Base-by-base conservation (phyloP, 192 early-diverging fungal genomes). In the Oehlia diaphana region DNA sequence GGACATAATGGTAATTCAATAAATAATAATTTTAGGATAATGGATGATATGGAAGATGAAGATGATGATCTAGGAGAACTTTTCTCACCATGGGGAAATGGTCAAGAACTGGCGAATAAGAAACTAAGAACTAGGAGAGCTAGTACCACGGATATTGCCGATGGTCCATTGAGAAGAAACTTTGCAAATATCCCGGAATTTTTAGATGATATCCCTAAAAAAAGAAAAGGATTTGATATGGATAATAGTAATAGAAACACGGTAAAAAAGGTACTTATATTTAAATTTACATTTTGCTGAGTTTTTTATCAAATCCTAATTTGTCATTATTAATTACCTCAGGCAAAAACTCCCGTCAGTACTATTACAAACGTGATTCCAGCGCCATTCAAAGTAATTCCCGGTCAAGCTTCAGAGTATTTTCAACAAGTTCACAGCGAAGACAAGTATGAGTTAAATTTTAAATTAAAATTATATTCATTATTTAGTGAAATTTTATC, bases 401-500 rank as follows among this genome's bases (percentile, higher is more conserved):
- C 77, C 8, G 77, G 77, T 35, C 77, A 79, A 79, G 77, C 44
- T 23, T 79, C 77, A 53, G 77, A 79, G 37, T 79, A 79, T 70
- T 61, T 79, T 33, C 77, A 79, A 39, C 31, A 79, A 61, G 26
- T 44, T 8, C 53, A 35, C 33, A 61, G n/a, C 37, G 67, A 58
- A 2, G 44, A 79, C 35, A 70, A 50, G 77, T 66, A 70, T 47
- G 76, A 31, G 13, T 19, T 14, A 5, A 35, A 9, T 28, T 3
- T 23, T 42, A 37, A 35, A 71, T 58, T 70, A 19, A 50, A 61
- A 33, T 21, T 1, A 6, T n/a, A 62, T 37, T 75, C n/a, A 33
- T 35, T 23, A 7, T 28, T 49, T 47, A 69, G 2, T 28, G 39
- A 39, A 31, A 31, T 2, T 4, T 49, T 8, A 4, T 19, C 37